Evolutionary conservation across 352 stramenopile genomes (phyloP), one percentile per base, ranked within the genome.

Genomic region (Phytophthora idaei): DNA sequence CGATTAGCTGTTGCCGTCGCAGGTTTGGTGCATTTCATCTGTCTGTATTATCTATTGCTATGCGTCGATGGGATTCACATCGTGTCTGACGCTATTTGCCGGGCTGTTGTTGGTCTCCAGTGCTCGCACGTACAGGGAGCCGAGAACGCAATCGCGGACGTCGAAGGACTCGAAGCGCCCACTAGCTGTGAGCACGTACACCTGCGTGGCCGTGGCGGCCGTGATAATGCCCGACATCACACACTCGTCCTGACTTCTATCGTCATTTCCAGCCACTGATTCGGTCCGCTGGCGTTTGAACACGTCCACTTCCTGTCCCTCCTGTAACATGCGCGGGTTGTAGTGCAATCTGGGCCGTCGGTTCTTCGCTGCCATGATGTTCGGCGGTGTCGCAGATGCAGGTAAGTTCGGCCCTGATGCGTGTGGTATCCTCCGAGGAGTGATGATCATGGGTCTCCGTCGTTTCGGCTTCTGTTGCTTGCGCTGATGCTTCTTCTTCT

Each of bases 291-390:
- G 57, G 7, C 61, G 64, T 41, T 60, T 60, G 32, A 76, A 83
- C 39, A 91, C 78, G 4, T 78, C 65, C 3, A 91, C 64, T 17
- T 81, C 52, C 27, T 90, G 78, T n/a, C 83, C 83, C 59, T 90
- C 83, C 41, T 83, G 74, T 39, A 90, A 64, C 71, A 87, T 76
- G 21, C 46, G 56, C 12, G 78, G 78, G 41, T 85, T 89, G 52
- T 75, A 83, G 15, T 49, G n/a, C 9, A 87, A 64, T 59, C 80
- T 70, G 32, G 51, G 45, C 2, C 56, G 50, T 64, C 31, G 54
- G 14, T 28, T 56, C 50, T 63, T 59, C 28, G 27, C n/a, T 55
- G 49, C 36, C 14, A 52, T 57, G 10, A 21, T 57, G 11, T 48
- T 29, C 25, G 25, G 46, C 6, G 21, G 12, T 57, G 53, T 67